A percentile compares a stretch with the other conserved stretches of the same genome.
phyloP scores from a whole-genome alignment of 1,139 yeast genomes.

The Arxiozyma bovina region DNA sequence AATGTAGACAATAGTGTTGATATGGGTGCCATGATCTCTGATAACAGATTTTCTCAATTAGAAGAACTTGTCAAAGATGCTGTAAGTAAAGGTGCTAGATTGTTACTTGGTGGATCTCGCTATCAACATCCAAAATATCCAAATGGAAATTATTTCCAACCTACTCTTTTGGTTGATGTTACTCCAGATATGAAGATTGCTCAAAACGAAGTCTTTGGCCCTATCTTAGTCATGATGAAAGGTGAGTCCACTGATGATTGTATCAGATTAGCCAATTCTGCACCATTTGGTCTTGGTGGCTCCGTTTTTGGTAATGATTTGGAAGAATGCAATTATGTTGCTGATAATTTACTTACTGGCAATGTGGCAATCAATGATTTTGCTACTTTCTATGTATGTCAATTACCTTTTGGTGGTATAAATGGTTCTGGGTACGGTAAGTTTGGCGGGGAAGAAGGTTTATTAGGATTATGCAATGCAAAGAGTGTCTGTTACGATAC shows the following conservation, averaged over 20 bases:
- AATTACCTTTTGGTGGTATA: conserved; percentile 91
- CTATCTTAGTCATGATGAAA: conserved; percentile 67
- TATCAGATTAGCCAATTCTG: conserved; percentile 70
- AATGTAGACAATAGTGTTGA: conserved; percentile 60
- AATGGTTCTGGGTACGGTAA: conserved; percentile 93
- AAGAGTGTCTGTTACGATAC: conserved; percentile 83
- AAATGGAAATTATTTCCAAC: conserved; percentile 86
- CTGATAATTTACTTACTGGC: conserved; percentile 62
- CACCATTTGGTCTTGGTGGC: conserved; percentile 84
- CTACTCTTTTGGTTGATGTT: conserved; percentile 78
- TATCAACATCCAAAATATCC: conserved; percentile 85
- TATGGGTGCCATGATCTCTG: conserved; percentile 91
- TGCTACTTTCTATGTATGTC: conserved; percentile 92
- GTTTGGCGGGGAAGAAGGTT: conserved; percentile 94
- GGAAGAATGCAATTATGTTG: conserved; percentile 50
- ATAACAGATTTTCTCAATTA: conserved; percentile 57
- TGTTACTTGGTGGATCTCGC: conserved; percentile 71
- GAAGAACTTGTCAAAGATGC: conserved; percentile 66
- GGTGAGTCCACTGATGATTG: conserved; percentile 64
- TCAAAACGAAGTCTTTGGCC: conserved; percentile 88
- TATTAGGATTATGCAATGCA: conserved; percentile 76
- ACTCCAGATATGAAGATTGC: conserved; percentile 72
- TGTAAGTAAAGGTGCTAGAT: conserved; percentile 67
- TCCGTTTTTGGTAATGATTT: conserved; percentile 71
- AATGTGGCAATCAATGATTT: conserved; percentile 95